phyloP scores from a whole-genome alignment of 495 filamentous ascomycete species.

The Aspergillus campestris region DNA sequence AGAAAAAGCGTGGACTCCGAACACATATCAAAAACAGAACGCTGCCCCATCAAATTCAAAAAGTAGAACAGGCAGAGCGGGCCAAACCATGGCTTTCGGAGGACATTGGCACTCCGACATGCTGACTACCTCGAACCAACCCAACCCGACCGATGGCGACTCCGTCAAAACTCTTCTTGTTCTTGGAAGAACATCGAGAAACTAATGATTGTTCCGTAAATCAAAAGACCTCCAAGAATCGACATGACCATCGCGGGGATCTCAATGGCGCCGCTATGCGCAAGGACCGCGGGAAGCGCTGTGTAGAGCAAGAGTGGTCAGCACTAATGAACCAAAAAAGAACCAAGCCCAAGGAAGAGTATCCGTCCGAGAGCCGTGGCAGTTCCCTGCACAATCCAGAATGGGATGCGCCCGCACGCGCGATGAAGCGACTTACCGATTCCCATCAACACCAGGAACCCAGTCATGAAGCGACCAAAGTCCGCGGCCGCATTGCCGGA shows the following conservation, averaged over 20 bases:
- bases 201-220: conserved; percentile 95
- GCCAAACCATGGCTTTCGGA: neutral
- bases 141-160: neutral
- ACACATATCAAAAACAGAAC: too few relatives aligned
- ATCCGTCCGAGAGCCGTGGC: neutral
- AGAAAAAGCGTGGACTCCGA: too few relatives aligned
- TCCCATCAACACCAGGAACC: conserved; percentile 96
- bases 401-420: neutral
- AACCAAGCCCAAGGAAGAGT: neutral
- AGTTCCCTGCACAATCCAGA: neutral
- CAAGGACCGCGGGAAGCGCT: conserved; percentile 89
- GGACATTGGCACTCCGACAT: too few relatives aligned
- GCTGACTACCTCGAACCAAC: too few relatives aligned
- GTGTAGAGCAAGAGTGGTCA: conserved; percentile 15
- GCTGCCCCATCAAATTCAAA: too few relatives aligned
- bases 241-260: conserved; percentile 92
- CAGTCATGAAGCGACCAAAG: conserved; percentile 88
- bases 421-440: conserved; percentile 61
- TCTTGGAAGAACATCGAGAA: conserved; percentile 98
- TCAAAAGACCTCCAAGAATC: conserved; percentile 81
- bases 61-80: too few relatives aligned
- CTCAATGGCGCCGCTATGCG: conserved; percentile 72
- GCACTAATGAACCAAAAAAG: neutral
- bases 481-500: conserved; percentile 73
- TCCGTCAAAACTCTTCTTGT: conserved; percentile 68